A percentile compares a stretch with the other conserved stretches of the same genome.
Conservation (phyloP, 306 rosid species). For the Prosopis cineraria region DNA sequence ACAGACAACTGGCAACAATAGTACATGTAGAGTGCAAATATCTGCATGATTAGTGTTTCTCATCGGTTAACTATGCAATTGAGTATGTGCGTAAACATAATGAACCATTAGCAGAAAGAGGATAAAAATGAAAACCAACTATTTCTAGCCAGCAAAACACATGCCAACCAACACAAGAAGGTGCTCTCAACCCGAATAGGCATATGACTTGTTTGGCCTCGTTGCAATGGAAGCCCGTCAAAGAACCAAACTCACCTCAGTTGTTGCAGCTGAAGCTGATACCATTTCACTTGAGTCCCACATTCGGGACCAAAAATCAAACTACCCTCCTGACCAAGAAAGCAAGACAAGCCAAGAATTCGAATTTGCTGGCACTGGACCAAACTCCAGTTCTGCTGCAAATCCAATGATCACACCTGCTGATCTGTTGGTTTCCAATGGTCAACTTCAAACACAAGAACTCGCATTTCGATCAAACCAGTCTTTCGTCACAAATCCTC, state of each 20-base stretch:
- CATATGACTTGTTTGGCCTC: too few relatives aligned
- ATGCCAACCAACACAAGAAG: conserved; percentile 13
- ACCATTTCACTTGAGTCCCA: conserved; percentile 38
- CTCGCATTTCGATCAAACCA: conserved; percentile 38
- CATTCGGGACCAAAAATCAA: conserved; percentile 47
- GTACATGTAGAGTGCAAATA: not conserved
- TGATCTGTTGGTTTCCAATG: conserved; percentile 52
- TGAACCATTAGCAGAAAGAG: conserved; percentile 12
- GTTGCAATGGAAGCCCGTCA: conserved; percentile 52
- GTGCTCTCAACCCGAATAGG: conserved; percentile 18
- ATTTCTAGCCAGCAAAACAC: conserved; percentile 34
- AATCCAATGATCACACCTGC: conserved; percentile 48
- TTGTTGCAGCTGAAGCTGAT: not conserved
- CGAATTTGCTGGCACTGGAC: conserved; percentile 44
- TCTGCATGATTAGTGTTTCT: not conserved
- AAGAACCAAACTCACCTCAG: not conserved
- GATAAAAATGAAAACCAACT: conserved; percentile 13
- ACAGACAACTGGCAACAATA: not conserved
- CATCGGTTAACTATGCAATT: not conserved
- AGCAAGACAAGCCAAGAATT: conserved; percentile 48
- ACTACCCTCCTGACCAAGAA: conserved; percentile 38
- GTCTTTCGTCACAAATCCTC: conserved; percentile 23
- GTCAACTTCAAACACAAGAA: conserved; percentile 51
- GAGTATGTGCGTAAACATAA: conserved; percentile 3
- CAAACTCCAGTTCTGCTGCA: conserved; percentile 41